Percentiles rank a stretch among this genome's conserved stretches.
Evolutionary conservation across 257 asterid species (phyloP).

Genomic region (Thymus quinquecostatus): DNA sequence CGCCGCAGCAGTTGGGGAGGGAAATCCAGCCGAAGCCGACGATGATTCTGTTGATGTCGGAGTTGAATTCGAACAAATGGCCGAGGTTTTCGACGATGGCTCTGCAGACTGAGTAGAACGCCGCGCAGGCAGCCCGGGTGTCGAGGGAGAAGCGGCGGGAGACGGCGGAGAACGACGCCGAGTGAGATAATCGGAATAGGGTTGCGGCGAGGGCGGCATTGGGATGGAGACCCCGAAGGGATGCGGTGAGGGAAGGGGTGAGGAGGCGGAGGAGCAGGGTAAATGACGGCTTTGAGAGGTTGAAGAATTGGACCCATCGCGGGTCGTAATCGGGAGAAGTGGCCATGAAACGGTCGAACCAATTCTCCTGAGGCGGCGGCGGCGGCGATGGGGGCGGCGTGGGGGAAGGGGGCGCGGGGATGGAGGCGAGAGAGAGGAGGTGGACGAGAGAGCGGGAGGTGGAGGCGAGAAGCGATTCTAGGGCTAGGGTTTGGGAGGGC

Average conservation of each 20-base stretch:
- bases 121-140: constrained; percentile 63
- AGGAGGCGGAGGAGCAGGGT: constrained; percentile 83
- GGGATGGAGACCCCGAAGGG: constrained; percentile 60
- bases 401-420: constrained; percentile 39
- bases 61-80: constrained; percentile 77
- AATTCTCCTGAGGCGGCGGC: constrained; percentile 33
- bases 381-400: constrained; percentile 41
- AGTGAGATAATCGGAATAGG: constrained; percentile 71
- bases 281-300: constrained; percentile 69
- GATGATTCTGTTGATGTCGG: constrained; percentile 67
- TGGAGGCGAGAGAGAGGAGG: constrained; percentile 58
- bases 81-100: constrained; percentile 74
- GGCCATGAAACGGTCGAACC: constrained; percentile 66
- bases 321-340: constrained; percentile 60
- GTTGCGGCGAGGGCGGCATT: constrained; percentile 70
- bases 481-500: constrained; percentile 73
- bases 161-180: constrained; percentile 64
- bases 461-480: constrained; percentile 75
- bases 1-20: constrained; percentile 87
- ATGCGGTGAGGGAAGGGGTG: constrained; percentile 56
- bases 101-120: constrained; percentile 72
- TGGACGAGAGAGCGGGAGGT: constrained; percentile 62
- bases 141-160: constrained; percentile 68
- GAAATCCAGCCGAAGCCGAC: constrained; percentile 94
- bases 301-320: constrained; percentile 76